Evolutionary conservation across 2,329 filamentous ascomycete species (phyloP).

Genomic region (Onygenales sp.): DNA sequence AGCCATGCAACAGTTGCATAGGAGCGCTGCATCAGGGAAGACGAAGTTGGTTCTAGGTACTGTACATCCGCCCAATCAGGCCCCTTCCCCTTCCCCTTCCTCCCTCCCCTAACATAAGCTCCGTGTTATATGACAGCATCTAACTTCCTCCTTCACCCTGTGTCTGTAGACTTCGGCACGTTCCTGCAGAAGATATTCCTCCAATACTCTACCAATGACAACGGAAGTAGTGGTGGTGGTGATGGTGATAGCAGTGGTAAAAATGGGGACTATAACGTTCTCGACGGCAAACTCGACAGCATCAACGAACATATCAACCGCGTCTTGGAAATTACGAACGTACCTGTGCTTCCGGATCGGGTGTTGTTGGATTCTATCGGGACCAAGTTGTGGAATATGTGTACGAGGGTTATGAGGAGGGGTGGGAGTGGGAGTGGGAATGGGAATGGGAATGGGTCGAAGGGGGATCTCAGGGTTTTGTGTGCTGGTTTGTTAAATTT

Average conservation of each 20-base stretch:
- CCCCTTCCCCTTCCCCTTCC: too few relatives aligned
- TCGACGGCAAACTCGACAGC: background rate
- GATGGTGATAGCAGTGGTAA: background rate
- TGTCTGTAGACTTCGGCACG: background rate
- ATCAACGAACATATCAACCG: slow-evolving; percentile 9
- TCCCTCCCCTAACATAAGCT: too few relatives aligned
- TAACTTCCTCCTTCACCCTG: background rate
- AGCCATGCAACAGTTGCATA: background rate
- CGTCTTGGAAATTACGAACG: slow-evolving; percentile 7
- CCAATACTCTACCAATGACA: background rate
- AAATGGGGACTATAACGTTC: background rate
- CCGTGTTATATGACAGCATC: too few relatives aligned
- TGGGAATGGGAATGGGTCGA: slow-evolving; percentile 5
- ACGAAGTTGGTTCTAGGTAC: slow-evolving; percentile 1
- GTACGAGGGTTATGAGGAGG: slow-evolving; percentile 15
- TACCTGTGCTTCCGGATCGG: slow-evolving; percentile 7
- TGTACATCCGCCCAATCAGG: background rate
- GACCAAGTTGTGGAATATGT: slow-evolving; percentile 30
- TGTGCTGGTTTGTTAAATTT: slow-evolving; percentile 18
- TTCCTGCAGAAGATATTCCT: background rate
- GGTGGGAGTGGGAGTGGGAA: slow-evolving; percentile 5
- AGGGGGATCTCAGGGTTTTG: slow-evolving; percentile 14
- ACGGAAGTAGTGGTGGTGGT: background rate
- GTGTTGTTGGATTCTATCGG: slow-evolving; percentile 22
- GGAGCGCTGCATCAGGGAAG: background rate